These are phyloP conservation scores for Suillus bovinus DNA, from an alignment of 768 basidiomycete species.

Conservation along the genomic window DNA sequence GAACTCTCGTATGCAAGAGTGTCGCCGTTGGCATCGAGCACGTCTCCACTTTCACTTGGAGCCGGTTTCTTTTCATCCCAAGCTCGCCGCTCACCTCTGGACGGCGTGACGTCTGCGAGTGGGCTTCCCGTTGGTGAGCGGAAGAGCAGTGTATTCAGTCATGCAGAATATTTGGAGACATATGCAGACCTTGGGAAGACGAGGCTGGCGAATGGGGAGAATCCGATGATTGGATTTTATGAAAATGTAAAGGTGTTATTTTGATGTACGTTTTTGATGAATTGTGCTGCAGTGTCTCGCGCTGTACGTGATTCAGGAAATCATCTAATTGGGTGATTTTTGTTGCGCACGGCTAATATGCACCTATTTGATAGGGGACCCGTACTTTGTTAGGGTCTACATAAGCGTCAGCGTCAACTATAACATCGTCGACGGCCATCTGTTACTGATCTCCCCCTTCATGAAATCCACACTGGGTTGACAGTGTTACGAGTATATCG, in stretches of 20 bases:
- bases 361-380: not conserved
- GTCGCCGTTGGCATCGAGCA: conserved; percentile 52
- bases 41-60: conserved; percentile 53
- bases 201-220: conserved; percentile 75
- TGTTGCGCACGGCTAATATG: not conserved
- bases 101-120: conserved; percentile 73
- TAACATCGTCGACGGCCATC: not conserved
- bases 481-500: not conserved
- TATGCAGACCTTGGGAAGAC: conserved; percentile 80
- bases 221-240: conserved; percentile 88
- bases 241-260: conserved; percentile 94
- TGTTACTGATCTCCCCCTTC: not conserved
- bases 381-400: not conserved
- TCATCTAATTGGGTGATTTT: not conserved
- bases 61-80: conserved; percentile 67
- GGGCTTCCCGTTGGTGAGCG: conserved; percentile 80
- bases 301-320: not conserved
- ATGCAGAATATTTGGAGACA: conserved; percentile 85
- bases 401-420: not conserved
- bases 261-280: conserved; percentile 33
- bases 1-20: conserved; percentile 37
- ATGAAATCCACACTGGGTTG: not conserved
- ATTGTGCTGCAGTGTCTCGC: not conserved
- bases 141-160: conserved; percentile 82
- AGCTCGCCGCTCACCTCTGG: conserved; percentile 56